Base-by-base conservation (phyloP, 805 yeast species). In the Torulaspora franciscae region DNA sequence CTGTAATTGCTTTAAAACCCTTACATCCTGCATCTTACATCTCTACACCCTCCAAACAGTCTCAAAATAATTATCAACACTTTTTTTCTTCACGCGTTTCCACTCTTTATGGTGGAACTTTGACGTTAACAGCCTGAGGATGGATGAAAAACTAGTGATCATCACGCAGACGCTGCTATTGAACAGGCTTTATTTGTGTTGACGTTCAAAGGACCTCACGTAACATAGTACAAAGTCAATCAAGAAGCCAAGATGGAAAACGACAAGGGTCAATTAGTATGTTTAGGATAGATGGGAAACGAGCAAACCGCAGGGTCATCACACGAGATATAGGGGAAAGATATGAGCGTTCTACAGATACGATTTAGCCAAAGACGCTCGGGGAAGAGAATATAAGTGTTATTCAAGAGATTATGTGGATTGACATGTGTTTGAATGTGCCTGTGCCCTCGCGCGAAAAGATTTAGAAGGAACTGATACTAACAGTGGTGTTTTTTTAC, bases 261-360 rank as follows among this genome's bases (percentile, higher is more conserved):
- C 99, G 98, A 93, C 76, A 89, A 87, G 81, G 98, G 99, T 77
- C 95, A 89, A 82, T 83, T 89, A 79, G 97, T 88, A 86, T 76
- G 96, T 87, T 28, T 27, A 25, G 24, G 41, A 17, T 10, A 8
- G 13, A 22, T 11, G 8, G 19, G 26, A 9, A 29, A 32, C 19
- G 17, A 19, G 8, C 13, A 17, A 13, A 27, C 13, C 30, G 14
- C 2, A 5, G 17, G 33, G 26, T 19, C 37, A 33, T 19, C 37
- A 30, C 27, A 26, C 6, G 19, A 37, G 3, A 5, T 19, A 19
- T 19, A 29, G 22, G 23, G 17, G 35, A 32, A 32, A 23, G 23
- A 19, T 11, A 22, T 13, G 8, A 17, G 22, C 17, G 37, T 7
- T 10, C 23, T 23, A 32, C n/a, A 13, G 24, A 32, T 13, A n/a